Evolutionary conservation across 768 basidiomycete species (phyloP), one percentile per base, ranked within the genome.

Genomic region (Filobasidium floriforme): DNA sequence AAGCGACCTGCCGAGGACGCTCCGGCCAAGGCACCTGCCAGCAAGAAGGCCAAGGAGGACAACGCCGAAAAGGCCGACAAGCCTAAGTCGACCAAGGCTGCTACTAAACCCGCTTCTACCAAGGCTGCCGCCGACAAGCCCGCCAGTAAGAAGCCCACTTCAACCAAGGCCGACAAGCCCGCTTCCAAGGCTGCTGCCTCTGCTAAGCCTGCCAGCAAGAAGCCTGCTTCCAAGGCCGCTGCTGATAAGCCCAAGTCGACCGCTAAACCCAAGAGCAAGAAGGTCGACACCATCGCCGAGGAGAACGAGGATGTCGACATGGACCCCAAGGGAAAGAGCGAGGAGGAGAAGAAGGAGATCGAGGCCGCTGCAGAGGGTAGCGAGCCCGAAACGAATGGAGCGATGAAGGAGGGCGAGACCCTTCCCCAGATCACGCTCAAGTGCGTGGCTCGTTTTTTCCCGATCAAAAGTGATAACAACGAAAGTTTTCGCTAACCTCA

Each of bases 391-490:
- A 59, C 66, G 22, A 67, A 41, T 26, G 70, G 70, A 28, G 65
- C 69, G 40, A 82, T 93, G 68, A 83, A 88, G 68, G 80, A 90
- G 41, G 93, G 92, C 7, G 89, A 88, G 68, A 79, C 80, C 37
- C 80, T 96, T 52, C 91, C 91, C 1, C 83, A 84, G 5, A 73
- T 93, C 68, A 84, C 81, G 6, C 80, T 98, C 67, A 87, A 91
- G 80, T 72, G 51, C 32, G 68, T 61, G 14, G 19, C 46, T 51
- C 4, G 12, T 1, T 37, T 18, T 59, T 9, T 26, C 18, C 29
- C 41, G 22, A 15, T 14, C 40, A 40, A 12, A 10, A 24, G 24
- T 24, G 44, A 37, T 37, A 9, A 4, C 32, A 37, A 37, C 32
- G 32, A 22, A 29, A 32, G 29, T 59, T 37, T 49, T 49, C 22